phyloP scores from a whole-genome alignment of 768 basidiomycete genomes.

The Psilocybe tampanensis region DNA sequence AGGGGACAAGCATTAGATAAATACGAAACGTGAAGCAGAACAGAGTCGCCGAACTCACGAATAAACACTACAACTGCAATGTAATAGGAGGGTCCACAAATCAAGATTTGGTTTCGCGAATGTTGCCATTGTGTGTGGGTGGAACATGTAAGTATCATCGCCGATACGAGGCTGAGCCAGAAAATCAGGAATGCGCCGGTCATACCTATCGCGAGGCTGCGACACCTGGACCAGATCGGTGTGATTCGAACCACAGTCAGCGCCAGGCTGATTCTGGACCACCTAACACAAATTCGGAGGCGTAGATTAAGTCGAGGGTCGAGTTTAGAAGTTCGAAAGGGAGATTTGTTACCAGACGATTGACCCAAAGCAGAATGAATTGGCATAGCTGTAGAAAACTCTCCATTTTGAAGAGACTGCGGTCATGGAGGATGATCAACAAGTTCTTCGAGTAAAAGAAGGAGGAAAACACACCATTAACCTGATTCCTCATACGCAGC shows the following conservation, averaged over 20 bases:
- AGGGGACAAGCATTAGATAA: not conserved
- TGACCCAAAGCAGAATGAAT: not conserved
- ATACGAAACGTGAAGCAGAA: not conserved
- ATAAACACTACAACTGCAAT: not conserved
- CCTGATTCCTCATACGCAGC: slow-evolving; percentile 2
- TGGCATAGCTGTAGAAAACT: slow-evolving; percentile 1
- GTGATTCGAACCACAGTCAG: slow-evolving; percentile 7
- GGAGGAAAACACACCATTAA: not conserved
- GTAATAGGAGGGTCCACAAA: slow-evolving; percentile 4
- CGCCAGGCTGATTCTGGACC: slow-evolving; percentile 10
- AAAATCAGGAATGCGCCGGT: not conserved
- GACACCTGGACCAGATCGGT: not conserved
- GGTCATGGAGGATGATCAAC: not conserved
- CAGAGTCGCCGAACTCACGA: not conserved
- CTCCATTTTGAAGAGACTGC: not conserved
- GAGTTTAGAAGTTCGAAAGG: not conserved
- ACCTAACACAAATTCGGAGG: not conserved
- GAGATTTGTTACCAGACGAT: not conserved
- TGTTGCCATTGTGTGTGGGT: slow-evolving; percentile 4
- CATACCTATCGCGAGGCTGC: not conserved
- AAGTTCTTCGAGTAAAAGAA: not conserved
- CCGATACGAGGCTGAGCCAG: not conserved
- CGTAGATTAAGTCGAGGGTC: too few species aligned
- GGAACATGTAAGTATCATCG: not conserved
- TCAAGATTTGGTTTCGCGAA: not conserved